A percentile compares a stretch with the other conserved stretches of the same genome.
phyloP scores from a whole-genome alignment of 1,139 yeast genomes.

The Candida frijolesensis region DNA sequence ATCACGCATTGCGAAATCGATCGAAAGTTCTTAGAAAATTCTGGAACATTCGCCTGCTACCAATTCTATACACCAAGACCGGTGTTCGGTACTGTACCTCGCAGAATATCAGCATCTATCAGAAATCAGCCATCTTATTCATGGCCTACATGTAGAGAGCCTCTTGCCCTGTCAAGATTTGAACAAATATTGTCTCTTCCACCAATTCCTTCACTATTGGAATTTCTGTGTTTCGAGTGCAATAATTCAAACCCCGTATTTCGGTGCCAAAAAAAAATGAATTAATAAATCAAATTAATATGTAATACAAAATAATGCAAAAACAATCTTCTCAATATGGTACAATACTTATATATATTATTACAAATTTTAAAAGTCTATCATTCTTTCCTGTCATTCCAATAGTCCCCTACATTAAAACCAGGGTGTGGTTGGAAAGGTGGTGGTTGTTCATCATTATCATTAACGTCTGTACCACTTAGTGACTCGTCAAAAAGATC shows the following conservation, averaged over 20 bases:
- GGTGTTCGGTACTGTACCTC: not conserved
- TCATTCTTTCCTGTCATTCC: constrained; percentile 26
- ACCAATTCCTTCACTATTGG: too few species aligned
- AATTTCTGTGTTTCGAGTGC: not conserved
- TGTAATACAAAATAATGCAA: too few species aligned
- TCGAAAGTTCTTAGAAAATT: constrained; percentile 4
- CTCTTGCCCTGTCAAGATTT: not conserved
- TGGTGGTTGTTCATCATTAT: constrained; percentile 26
- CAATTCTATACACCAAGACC: not conserved
- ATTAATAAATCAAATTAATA: not conserved
- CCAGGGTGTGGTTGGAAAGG: constrained; percentile 41
- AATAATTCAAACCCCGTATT: not conserved
- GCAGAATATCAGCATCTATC: too few species aligned
- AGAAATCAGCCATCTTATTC: too few species aligned
- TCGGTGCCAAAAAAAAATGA: not conserved
- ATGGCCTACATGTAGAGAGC: not conserved
- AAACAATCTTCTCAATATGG: too few species aligned
- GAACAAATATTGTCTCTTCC: too few species aligned
- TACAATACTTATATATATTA: not conserved
- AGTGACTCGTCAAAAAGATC: not conserved
- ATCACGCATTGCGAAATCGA: not conserved
- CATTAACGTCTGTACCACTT: not conserved
- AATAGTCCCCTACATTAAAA: constrained; percentile 33
- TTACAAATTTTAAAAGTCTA: not conserved
- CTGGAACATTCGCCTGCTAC: not conserved